phyloP scores from a whole-genome alignment of 2,329 filamentous ascomycete genomes.

The Aspergillus tamarii region DNA sequence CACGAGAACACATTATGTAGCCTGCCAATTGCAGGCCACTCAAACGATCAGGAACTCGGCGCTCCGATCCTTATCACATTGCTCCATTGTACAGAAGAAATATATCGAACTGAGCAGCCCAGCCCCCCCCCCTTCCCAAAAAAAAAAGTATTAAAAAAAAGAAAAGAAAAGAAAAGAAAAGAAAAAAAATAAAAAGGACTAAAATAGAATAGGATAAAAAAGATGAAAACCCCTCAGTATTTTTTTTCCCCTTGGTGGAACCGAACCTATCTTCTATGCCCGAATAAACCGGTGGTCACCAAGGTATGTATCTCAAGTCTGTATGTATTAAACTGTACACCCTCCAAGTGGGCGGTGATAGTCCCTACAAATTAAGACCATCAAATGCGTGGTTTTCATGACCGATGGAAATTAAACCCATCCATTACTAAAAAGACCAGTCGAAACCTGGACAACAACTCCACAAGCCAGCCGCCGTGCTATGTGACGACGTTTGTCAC shows the following conservation, averaged over 20 bases:
- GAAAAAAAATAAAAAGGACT: background rate
- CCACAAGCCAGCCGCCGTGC: background rate
- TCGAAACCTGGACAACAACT: slow-evolving; percentile 3
- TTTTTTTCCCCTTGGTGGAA: background rate
- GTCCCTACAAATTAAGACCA: background rate
- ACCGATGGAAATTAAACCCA: background rate
- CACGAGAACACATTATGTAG: background rate
- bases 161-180: background rate
- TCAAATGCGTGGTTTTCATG: background rate
- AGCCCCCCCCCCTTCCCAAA: too few species aligned
- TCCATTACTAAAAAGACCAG: background rate
- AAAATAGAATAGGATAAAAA: too few species aligned
- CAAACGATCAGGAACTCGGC: background rate
- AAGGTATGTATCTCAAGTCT: background rate
- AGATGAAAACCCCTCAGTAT: background rate
- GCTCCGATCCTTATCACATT: background rate
- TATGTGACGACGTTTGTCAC: slow-evolving; percentile 6
- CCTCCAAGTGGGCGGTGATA: background rate
- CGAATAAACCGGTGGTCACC: background rate
- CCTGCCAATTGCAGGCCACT: background rate
- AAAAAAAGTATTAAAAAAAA: background rate
- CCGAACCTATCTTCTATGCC: background rate
- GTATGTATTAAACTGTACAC: background rate
- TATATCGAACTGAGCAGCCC: background rate
- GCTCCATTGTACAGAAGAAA: background rate